Evolutionary conservation across 192 early-diverging fungal species (phyloP).

Genomic region (Entophlyctis luteolus): DNA sequence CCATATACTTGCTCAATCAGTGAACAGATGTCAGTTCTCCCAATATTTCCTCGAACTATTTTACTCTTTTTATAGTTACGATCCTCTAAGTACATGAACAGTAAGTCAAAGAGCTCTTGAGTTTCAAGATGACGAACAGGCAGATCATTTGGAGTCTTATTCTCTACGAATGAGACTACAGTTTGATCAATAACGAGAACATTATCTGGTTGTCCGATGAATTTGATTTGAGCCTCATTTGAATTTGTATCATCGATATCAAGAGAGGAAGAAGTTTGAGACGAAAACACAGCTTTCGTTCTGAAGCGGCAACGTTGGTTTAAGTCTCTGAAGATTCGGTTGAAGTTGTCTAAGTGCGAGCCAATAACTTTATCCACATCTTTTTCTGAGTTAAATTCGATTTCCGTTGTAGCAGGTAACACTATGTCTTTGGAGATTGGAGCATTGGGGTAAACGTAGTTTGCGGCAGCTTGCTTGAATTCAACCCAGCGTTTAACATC

Average conservation of each 20-base stretch:
- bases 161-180: conserved; percentile 12
- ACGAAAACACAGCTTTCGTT: too few species aligned
- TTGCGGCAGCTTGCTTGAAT: too few species aligned
- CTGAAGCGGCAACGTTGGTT: not conserved
- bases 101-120: not conserved
- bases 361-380: too few species aligned
- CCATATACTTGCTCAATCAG: conserved; percentile 21
- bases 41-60: not conserved
- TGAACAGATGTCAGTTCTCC: conserved; percentile 5
- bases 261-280: not conserved
- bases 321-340: too few species aligned
- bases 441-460: too few species aligned
- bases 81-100: conserved; percentile 9
- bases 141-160: conserved; percentile 16
- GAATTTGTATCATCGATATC: not conserved
- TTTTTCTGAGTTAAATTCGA: too few species aligned
- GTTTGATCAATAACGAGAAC: not conserved
- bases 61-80: not conserved
- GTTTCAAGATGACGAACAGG: not conserved
- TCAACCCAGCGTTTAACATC: too few species aligned
- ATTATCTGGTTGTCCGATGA: conserved; percentile 11
- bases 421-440: too few species aligned
- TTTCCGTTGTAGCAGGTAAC: too few species aligned
- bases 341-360: too few species aligned
- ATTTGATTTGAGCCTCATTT: not conserved